Evolutionary conservation across 257 asterid genomes (phyloP), one percentile per base, ranked within the genome.

Genomic region (Euphrasia confusa): DNA sequence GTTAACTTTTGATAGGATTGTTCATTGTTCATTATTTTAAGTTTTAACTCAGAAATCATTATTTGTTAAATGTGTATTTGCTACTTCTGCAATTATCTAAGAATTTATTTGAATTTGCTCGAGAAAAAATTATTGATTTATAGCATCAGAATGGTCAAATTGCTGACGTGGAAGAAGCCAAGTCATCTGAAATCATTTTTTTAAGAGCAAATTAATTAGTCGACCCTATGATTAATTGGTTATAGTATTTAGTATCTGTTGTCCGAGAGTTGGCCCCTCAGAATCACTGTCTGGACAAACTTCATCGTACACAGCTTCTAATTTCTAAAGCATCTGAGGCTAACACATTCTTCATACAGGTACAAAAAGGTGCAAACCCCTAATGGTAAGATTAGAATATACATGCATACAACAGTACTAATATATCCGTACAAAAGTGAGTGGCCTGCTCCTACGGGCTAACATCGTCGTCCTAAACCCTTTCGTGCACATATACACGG

Each of bases 401-500:
- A 58, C 28, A 21, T 14, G 18, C 53, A 30, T 72, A 26, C 54
- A 61, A 68, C 52, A 30, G 33, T 28, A 40, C 58, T 58, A 61
- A 68, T 21, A 54, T 45, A 61, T 71, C 26, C 60, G 53, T 61
- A 57, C 9, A 54, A 30, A 14, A 12, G 44, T 48, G 17, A 64
- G 69, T 60, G 56, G 45, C 62, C 55, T 62, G 65, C 74, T 65
- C 65, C 63, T 64, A 53, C 58, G 3, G 32, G 58, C 58, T 53
- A 45, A 64, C 66, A 65, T 66, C 61, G 65, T 66, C 61, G 39
- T 24, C 54, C 72, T 65, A 65, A 63, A 54, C 17, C 17, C 57
- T 67, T 56, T 68, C 63, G 39, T 50, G 78, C 70, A 44, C 72
- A 68, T 76, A 66, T 77, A 77, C 72, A 71, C 37, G 58, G 58